Evolutionary conservation across 2,329 filamentous ascomycete genomes (phyloP).

Genomic region (Emmonsiellopsis sp.): DNA sequence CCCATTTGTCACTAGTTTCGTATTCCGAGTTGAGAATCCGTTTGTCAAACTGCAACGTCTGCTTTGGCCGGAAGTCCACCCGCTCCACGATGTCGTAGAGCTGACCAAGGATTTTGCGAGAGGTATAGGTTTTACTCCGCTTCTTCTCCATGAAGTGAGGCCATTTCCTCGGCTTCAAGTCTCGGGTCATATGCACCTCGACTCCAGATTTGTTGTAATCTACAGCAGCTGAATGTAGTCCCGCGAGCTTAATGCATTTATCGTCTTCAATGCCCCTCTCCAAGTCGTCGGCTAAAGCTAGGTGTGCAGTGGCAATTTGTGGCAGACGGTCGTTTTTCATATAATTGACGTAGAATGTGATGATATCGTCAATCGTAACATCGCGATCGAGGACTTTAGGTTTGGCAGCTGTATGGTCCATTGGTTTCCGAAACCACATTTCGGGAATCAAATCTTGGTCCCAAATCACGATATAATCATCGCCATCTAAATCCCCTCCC

Average conservation of each 20-base stretch:
- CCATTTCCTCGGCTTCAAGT: slow-evolving; percentile 54
- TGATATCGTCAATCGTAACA: slow-evolving; percentile 65
- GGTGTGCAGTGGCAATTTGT: slow-evolving; percentile 70
- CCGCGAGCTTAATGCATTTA: slow-evolving; percentile 65
- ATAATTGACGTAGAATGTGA: slow-evolving; percentile 78
- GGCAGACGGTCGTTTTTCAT: slow-evolving; percentile 83
- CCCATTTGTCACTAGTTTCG: slow-evolving; percentile 42
- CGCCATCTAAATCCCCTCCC: slow-evolving; percentile 88
- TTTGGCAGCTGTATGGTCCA: slow-evolving; percentile 59
- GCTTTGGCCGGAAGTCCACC: slow-evolving; percentile 63
- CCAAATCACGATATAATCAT: slow-evolving; percentile 94
- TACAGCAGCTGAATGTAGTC: slow-evolving; percentile 80
- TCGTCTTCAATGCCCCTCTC: slow-evolving; percentile 54
- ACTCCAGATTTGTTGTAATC: slow-evolving; percentile 90
- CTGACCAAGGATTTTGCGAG: slow-evolving; percentile 62
- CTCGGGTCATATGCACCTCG: slow-evolving; percentile 56
- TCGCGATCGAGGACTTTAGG: slow-evolving; percentile 48
- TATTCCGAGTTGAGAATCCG: slow-evolving; percentile 58
- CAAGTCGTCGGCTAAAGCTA: slow-evolving; percentile 62
- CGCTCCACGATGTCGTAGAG: slow-evolving; percentile 69
- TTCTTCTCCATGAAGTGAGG: slow-evolving; percentile 84
- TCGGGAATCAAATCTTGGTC: slow-evolving; percentile 62
- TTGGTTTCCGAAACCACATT: slow-evolving; percentile 63
- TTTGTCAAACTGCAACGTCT: slow-evolving; percentile 51
- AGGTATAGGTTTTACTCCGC: slow-evolving; percentile 48